Base-by-base conservation (phyloP, 805 yeast genomes). In the Schizosaccharomyces pombe region DNA sequence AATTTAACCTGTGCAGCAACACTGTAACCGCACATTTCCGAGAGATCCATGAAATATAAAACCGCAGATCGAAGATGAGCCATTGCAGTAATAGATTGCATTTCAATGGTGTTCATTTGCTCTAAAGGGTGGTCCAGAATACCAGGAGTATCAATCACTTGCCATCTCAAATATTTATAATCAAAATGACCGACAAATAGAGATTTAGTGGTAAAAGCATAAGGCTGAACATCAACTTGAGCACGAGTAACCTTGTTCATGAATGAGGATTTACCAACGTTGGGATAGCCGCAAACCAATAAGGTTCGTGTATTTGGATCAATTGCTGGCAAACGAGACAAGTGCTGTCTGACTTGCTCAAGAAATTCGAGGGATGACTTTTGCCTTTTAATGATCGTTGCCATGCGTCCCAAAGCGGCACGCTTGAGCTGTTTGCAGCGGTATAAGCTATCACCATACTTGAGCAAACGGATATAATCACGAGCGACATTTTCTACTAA, bases 351-450 rank as follows among this genome's bases (percentile, higher is more conserved):
- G 56, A 91, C 99, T 72, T 91, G 97, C 72, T 91, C 99, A 67
- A 91, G 73, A 71, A 91, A 91, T 52, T 78, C 76, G 57, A 91
- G 74, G 22, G 98, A 89, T 67, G 91, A 98, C 71, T 89, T 91
- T 65, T 91, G 76, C 62, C 93, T 85, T 75, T 91, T 91, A 64
- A 80, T 80, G 63, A 91, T 86, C 34, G 99, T 91, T 55, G 98
- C 99, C 99, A 91, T 91, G 71, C 99, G 83, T 75, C 99, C 99
- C 63, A 91, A 72, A 32, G 97, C 99, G 61, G 99, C 99, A 65
- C 96, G 78, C 70, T 91, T 91, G 67, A 91, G 78, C 73, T 91
- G 98, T 71, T 91, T 91, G 77, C 99, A 91, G 74, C 93, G 99
- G 72, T 86, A 91, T 59, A 91, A 73, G 47, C 96, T 87, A 73